phyloP scores from a whole-genome alignment of 2,329 filamentous ascomycete species.

The Orbilia ellipsospora region DNA sequence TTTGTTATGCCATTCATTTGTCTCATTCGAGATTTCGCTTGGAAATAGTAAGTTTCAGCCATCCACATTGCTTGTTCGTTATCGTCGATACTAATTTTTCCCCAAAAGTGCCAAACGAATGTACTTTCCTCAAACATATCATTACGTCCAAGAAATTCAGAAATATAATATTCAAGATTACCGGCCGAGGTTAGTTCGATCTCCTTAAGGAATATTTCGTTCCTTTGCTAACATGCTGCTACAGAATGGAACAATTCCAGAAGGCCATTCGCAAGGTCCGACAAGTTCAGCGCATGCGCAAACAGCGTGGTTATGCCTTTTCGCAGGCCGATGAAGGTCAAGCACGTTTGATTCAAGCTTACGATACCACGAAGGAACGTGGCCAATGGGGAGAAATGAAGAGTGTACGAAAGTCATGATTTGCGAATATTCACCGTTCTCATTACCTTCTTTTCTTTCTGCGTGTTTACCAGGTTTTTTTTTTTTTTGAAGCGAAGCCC shows the following conservation, averaged over 20 bases:
- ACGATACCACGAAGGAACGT: conserved; percentile 92
- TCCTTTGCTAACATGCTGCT: conserved; percentile 55
- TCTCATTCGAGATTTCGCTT: conserved; percentile 86
- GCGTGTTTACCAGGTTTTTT: conserved; percentile 19
- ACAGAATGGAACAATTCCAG: conserved; percentile 98
- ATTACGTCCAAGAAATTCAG: conserved; percentile 99
- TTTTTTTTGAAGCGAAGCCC: conserved; percentile 17
- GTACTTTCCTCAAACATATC: conserved; percentile 95
- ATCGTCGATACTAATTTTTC: conserved; percentile 54
- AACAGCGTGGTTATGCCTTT: conserved; percentile 98
- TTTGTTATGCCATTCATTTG: conserved; percentile 82
- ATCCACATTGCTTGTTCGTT: neutral
- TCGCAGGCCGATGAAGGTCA: conserved; percentile 97
- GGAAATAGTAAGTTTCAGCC: conserved; percentile 78
- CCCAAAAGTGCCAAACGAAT: conserved; percentile 78
- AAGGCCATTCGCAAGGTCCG: conserved; percentile 98
- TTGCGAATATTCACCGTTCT: conserved; percentile 53
- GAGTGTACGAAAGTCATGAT: conserved; percentile 65
- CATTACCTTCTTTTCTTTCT: conserved; percentile 44
- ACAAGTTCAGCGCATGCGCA: conserved; percentile 98
- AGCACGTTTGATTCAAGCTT: conserved; percentile 93
- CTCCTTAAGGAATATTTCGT: conserved; percentile 49
- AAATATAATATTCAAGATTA: conserved; percentile 99
- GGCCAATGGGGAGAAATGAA: conserved; percentile 97
- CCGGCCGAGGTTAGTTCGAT: conserved; percentile 77